phyloP scores from a whole-genome alignment of 306 rosid genomes.

The Casuarina equisetifolia region DNA sequence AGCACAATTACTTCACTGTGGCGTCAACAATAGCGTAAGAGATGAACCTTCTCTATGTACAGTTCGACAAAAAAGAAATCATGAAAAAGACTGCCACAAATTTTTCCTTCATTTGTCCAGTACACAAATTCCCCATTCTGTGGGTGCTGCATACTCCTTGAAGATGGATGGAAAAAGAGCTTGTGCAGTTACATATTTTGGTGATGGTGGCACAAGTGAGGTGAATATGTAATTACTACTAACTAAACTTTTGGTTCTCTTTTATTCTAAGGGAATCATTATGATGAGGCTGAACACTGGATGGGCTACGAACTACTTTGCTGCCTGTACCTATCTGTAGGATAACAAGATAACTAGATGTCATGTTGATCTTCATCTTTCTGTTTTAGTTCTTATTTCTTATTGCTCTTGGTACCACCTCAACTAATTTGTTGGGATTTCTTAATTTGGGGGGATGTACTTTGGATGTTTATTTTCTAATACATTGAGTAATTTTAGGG shows the following conservation, averaged over 20 bases:
- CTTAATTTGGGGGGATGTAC: not conserved
- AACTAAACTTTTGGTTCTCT: constrained; percentile 1
- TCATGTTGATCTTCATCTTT: not conserved
- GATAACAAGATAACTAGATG: not conserved
- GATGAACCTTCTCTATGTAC: constrained; percentile 5
- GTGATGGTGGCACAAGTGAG: constrained; percentile 99
- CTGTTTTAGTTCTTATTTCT: not conserved
- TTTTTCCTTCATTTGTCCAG: constrained; percentile 38
- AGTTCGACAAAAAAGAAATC: not conserved
- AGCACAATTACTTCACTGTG: constrained; percentile 79
- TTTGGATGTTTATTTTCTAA: constrained; percentile 24
- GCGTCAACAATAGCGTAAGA: constrained; percentile 88
- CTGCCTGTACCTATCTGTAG: too few species aligned
- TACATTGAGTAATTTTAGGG: constrained; percentile 50
- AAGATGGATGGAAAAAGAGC: constrained; percentile 86
- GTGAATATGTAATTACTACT: constrained; percentile 36
- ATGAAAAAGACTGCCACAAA: constrained; percentile 11
- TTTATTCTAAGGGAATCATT: not conserved
- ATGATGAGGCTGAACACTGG: not conserved
- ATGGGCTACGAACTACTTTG: too few species aligned
- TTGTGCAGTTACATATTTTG: constrained; percentile 77
- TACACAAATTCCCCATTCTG: constrained; percentile 89
- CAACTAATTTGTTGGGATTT: too few species aligned
- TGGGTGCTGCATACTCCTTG: constrained; percentile 95
- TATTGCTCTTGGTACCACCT: not conserved